Evolutionary conservation across 129 eudicot species (phyloP).

Genomic region (Heracleum sosnowskyi): DNA sequence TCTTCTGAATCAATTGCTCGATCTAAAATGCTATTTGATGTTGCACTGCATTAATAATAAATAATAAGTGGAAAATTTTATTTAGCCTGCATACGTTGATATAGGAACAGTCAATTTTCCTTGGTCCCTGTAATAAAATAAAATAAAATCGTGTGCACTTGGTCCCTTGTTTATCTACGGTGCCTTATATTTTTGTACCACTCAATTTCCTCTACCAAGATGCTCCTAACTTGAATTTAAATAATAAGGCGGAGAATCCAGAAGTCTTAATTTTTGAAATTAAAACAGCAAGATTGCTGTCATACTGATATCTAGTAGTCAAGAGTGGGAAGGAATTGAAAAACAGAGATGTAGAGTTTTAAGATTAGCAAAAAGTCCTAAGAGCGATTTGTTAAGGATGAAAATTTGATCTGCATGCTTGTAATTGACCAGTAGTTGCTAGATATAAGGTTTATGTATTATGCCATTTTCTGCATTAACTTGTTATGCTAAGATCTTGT

Average conservation of each 20-base stretch:
- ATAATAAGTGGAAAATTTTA: conserved; percentile 6
- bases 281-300: background rate
- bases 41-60: conserved; percentile 43
- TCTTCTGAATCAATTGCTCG: conserved; percentile 66
- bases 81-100: background rate
- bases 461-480: background rate
- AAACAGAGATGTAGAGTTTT: background rate
- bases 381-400: background rate
- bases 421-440: background rate
- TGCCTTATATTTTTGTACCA: background rate
- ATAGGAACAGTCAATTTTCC: conserved; percentile 1
- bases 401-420: background rate
- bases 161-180: background rate
- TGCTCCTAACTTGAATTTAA: background rate
- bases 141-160: background rate
- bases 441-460: background rate
- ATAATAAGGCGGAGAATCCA: background rate
- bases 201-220: background rate
- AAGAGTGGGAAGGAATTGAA: background rate
- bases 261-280: background rate
- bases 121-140: no score
- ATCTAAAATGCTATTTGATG: conserved; percentile 67
- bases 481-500: background rate
- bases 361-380: background rate
- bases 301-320: background rate